Conservation (phyloP, 2,329 filamentous ascomycete genomes). For the Fusarium succisae region DNA sequence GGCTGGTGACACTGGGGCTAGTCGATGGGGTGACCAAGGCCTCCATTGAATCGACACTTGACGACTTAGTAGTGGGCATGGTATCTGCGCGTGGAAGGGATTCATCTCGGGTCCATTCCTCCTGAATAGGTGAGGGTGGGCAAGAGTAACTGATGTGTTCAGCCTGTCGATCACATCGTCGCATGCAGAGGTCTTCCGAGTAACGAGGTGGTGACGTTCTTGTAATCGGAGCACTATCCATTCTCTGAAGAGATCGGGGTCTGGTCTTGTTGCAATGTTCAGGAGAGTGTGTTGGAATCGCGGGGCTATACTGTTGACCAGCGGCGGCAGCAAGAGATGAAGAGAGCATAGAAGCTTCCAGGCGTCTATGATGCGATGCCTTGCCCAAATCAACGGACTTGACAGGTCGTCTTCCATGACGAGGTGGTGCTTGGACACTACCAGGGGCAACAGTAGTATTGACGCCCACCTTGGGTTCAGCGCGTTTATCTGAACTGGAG, state of each 20-base stretch:
- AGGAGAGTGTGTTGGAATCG: conserved; percentile 56
- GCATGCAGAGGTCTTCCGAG: conserved; percentile 22
- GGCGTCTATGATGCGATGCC: conserved; percentile 39
- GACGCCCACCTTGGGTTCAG: conserved; percentile 69
- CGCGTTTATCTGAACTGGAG: conserved; percentile 69
- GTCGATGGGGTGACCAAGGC: conserved; percentile 61
- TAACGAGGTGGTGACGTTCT: conserved; percentile 24
- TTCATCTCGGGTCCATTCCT: conserved; percentile 46
- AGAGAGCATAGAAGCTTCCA: conserved; percentile 52
- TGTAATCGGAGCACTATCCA: conserved; percentile 43
- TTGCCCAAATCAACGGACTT: conserved; percentile 55
- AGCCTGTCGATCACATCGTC: neutral
- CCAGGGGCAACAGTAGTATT: conserved; percentile 71
- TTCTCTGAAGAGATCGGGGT: conserved; percentile 59
- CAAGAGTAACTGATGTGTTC: conserved; percentile 49
- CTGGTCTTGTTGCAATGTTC: conserved; percentile 51
- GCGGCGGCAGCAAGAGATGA: conserved; percentile 48
- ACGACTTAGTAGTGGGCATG: conserved; percentile 58
- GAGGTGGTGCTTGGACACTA: conserved; percentile 58
- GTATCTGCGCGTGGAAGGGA: conserved; percentile 52
- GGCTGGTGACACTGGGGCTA: conserved; percentile 62
- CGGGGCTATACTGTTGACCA: conserved; percentile 55
- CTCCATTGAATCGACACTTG: conserved; percentile 62
- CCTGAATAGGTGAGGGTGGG: conserved; percentile 58
- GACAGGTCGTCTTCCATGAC: conserved; percentile 57